Conservation (phyloP, 2,329 filamentous ascomycete genomes). For the Cordyceps cicadae region DNA sequence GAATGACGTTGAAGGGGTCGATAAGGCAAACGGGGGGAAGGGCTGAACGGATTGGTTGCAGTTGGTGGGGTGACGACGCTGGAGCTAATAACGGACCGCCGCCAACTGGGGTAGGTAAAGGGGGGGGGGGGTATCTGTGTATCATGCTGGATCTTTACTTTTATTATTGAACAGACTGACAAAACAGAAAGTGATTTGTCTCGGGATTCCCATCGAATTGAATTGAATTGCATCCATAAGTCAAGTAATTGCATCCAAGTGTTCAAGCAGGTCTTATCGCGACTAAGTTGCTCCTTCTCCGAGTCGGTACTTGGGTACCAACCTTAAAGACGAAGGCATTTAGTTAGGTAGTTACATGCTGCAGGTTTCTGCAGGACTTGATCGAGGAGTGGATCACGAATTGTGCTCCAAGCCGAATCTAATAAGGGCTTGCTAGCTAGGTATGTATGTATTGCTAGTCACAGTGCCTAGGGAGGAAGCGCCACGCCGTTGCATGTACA, state of each 20-base stretch:
- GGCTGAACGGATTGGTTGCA: constrained; percentile 7
- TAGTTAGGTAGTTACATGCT: too few species aligned
- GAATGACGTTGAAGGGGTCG: constrained; percentile 7
- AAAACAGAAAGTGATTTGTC: too few species aligned
- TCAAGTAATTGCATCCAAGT: too few species aligned
- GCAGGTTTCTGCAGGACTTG: neutral
- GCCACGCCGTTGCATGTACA: neutral
- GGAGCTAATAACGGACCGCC: neutral
- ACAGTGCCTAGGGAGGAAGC: neutral
- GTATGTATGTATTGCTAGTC: too few species aligned
- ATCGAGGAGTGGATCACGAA: neutral
- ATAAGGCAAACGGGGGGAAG: neutral
- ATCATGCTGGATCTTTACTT: too few species aligned
- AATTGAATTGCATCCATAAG: too few species aligned
- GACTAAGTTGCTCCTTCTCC: too few species aligned
- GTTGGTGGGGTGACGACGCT: constrained; percentile 13
- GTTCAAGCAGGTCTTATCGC: too few species aligned
- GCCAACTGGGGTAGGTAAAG: neutral
- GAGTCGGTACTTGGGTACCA: neutral
- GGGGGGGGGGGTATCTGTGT: too few species aligned
- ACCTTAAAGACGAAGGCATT: too few species aligned
- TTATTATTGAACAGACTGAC: too few species aligned
- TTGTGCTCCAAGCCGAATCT: neutral
- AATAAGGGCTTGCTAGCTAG: neutral
- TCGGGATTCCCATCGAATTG: too few species aligned